Conservation (phyloP, 2,329 filamentous ascomycete species). For the Talaromyces sp. region DNA sequence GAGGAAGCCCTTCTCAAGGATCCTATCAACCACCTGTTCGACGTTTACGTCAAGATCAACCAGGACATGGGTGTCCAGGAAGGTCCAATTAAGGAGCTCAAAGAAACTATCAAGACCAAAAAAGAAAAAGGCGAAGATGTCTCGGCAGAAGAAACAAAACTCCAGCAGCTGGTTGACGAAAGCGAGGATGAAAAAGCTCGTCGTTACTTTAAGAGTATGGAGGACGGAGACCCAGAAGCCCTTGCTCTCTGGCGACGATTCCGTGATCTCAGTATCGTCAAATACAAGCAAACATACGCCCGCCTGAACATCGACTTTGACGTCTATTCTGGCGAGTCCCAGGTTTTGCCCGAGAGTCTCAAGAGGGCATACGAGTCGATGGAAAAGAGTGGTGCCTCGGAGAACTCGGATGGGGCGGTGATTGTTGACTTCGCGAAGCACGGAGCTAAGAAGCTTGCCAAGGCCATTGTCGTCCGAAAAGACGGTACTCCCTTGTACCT, state of each 20-base stretch:
- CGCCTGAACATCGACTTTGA: constrained; percentile 62
- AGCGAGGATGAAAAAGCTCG: constrained; percentile 58
- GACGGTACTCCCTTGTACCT: constrained; percentile 65
- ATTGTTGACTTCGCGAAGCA: constrained; percentile 68
- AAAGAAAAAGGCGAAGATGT: constrained; percentile 47
- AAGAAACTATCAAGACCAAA: constrained; percentile 45
- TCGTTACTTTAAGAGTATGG: constrained; percentile 64
- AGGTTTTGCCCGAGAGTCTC: constrained; percentile 60
- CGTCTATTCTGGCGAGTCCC: constrained; percentile 65
- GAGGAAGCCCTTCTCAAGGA: constrained; percentile 57
- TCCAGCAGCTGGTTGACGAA: constrained; percentile 45
- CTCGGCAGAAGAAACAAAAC: constrained; percentile 44
- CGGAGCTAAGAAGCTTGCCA: constrained; percentile 61
- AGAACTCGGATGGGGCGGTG: constrained; percentile 61
- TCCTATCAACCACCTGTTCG: constrained; percentile 61
- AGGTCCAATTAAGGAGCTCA: constrained; percentile 51
- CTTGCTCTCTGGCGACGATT: constrained; percentile 60
- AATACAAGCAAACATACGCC: constrained; percentile 60
- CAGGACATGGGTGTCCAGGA: constrained; percentile 52
- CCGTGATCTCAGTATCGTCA: constrained; percentile 59
- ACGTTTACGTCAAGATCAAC: constrained; percentile 63
- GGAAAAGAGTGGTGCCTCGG: constrained; percentile 55
- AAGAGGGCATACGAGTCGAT: constrained; percentile 55
- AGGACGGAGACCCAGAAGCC: constrained; percentile 55
- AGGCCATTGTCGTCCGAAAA: constrained; percentile 61